These are phyloP conservation scores for Limtongia smithiae DNA, from an alignment of 805 yeast species.

Conservation along the genomic window DNA sequence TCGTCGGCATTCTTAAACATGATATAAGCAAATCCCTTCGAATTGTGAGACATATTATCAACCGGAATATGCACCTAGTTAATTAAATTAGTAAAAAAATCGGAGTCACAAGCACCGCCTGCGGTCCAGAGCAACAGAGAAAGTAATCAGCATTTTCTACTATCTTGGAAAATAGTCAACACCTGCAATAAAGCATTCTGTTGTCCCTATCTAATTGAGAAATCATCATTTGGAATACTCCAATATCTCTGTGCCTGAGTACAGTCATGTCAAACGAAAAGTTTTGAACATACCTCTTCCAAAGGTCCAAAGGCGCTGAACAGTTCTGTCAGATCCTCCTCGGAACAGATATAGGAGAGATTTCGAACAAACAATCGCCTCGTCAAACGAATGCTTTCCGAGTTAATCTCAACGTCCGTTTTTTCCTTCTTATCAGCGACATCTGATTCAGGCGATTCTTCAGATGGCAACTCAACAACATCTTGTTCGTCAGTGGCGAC, in stretches of 20 bases:
- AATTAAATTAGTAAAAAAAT: not conserved
- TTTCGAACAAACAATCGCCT: conserved; percentile 88
- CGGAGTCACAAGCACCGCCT: not conserved
- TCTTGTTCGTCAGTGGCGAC: not conserved
- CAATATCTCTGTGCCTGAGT: not conserved
- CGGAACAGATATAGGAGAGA: conserved; percentile 72
- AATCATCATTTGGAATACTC: conserved; percentile 13
- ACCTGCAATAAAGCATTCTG: conserved; percentile 26
- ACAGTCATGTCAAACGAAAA: not conserved
- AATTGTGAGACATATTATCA: conserved; percentile 82
- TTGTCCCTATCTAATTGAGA: conserved; percentile 33
- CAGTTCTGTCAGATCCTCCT: conserved; percentile 65
- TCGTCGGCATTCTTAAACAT: conserved; percentile 63
- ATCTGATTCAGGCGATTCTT: too few relatives aligned
- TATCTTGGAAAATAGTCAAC: conserved; percentile 29
- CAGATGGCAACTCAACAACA: too few relatives aligned
- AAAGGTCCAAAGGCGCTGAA: conserved; percentile 67
- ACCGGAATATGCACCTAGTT: conserved; percentile 74
- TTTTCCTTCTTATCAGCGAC: not conserved
- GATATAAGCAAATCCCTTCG: conserved; percentile 90
- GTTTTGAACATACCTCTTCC: conserved; percentile 50
- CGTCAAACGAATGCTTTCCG: conserved; percentile 50
- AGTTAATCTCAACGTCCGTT: conserved; percentile 15
- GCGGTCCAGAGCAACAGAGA: not conserved
- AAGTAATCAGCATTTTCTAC: conserved; percentile 25